Percentiles rank a stretch among this genome's conserved stretches.
These are phyloP conservation scores for Globisporangium ultimum DNA, from an alignment of 352 stramenopile genomes.

Conservation along the genomic window DNA sequence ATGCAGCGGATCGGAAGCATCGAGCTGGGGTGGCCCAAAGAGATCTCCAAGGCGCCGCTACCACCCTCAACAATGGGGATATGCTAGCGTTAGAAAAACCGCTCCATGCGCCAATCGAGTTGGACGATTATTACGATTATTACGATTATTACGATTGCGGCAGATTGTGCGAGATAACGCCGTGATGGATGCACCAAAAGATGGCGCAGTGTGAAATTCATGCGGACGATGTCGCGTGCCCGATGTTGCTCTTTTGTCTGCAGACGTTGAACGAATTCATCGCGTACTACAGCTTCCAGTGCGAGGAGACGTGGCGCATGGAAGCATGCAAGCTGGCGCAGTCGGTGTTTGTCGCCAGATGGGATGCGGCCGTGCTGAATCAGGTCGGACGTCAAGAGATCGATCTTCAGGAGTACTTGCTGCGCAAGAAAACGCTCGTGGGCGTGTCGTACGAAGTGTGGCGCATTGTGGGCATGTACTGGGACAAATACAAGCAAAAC, in stretches of 20 bases:
- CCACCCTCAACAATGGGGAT: constrained; percentile 26
- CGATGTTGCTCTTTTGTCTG: constrained; percentile 73
- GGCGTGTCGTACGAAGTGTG: constrained; percentile 62
- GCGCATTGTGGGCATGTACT: constrained; percentile 54
- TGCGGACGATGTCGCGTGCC: constrained; percentile 24
- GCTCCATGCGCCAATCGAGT: constrained; percentile 14
- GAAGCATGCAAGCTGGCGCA: constrained; percentile 50
- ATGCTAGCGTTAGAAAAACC: constrained; percentile 13
- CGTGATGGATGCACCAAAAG: constrained; percentile 52
- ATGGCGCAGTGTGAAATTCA: constrained; percentile 45
- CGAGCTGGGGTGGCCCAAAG: neutral
- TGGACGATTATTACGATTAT: constrained; percentile 72
- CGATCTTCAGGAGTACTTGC: constrained; percentile 35
- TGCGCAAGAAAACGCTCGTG: constrained; percentile 22
- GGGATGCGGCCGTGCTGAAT: constrained; percentile 36
- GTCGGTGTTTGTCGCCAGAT: constrained; percentile 48
- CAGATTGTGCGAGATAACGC: constrained; percentile 55
- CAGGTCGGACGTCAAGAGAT: constrained; percentile 10
- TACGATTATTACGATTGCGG: constrained; percentile 72
- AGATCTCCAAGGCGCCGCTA: neutral
- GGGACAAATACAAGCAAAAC: constrained; percentile 53
- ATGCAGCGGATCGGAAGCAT: constrained; percentile 1
- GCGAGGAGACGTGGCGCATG: constrained; percentile 34
- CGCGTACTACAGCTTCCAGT: constrained; percentile 25
- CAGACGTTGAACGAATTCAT: constrained; percentile 78